phyloP scores from a whole-genome alignment of 2,329 filamentous ascomycete species.

The Laburnicola sp. region DNA sequence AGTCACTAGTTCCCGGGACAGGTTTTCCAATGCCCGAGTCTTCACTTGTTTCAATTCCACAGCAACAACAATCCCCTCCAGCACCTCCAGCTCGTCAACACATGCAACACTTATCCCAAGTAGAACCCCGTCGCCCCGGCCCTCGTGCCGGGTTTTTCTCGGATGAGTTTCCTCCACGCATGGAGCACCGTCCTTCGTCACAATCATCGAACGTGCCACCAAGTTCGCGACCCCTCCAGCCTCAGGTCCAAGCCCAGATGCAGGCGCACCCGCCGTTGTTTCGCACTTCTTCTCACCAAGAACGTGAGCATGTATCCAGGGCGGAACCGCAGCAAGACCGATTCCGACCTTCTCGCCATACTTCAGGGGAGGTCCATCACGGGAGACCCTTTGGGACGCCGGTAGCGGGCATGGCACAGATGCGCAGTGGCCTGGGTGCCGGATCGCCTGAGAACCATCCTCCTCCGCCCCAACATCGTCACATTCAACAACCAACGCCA shows the following conservation, averaged over 20 bases:
- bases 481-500: constrained; percentile 26
- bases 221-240: constrained; percentile 29
- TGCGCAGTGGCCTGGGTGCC: constrained; percentile 29
- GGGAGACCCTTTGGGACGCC: constrained; percentile 30
- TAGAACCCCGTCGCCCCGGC: constrained; percentile 33
- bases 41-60: constrained; percentile 30
- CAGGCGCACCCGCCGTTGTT: constrained; percentile 32
- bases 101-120: constrained; percentile 31
- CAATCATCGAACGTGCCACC: constrained; percentile 30
- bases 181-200: constrained; percentile 34
- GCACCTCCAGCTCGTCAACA: constrained; percentile 31
- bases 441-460: constrained; percentile 39
- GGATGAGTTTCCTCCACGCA: constrained; percentile 33
- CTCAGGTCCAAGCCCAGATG: constrained; percentile 32
- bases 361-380: constrained; percentile 38
- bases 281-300: constrained; percentile 29
- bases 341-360: constrained; percentile 29
- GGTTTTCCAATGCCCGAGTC: constrained; percentile 32
- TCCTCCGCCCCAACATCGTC: constrained; percentile 34
- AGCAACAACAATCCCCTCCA: constrained; percentile 35
- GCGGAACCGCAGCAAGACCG: constrained; percentile 37
- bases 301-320: constrained; percentile 30
- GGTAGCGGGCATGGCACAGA: constrained; percentile 26
- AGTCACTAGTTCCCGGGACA: constrained; percentile 29
- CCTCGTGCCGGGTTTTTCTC: constrained; percentile 44